Evolutionary conservation across 306 rosid genomes (phyloP), one percentile per base, ranked within the genome.

Genomic region (Bauhinia variegata): DNA sequence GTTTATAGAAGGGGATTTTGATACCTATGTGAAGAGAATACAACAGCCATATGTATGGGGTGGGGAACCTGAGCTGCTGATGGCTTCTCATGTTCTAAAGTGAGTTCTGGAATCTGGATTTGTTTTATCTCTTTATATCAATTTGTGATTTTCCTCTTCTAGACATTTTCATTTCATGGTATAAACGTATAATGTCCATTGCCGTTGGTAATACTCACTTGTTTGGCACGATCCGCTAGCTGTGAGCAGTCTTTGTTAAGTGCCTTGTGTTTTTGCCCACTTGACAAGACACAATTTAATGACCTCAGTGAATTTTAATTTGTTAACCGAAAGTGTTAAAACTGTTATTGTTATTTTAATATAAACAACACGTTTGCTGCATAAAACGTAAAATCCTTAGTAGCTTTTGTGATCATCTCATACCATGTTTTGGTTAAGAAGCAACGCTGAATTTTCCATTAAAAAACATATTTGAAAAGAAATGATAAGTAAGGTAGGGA

Each of bases 21-120:
- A 92, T 73, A 68, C 87, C 0, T 92, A 92, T 74, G 89, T 92
- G 54, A 66, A 80, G 66, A 79, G 86, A 58, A 82, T 92, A 78
- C 88, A 83, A 59, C 84, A 79, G 38, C 89, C 96, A 56, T 88
- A 63, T 49, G 93, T 78, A 0, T 89, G 98, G 98, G 98, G 98
- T 36, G 98, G 98, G 18, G 98, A 92, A 68, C 98, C 96, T 30
- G 98, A 92, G 74, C 56, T 92, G 68, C 65, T 89, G 58, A 92
- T 92, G 96, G 98, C 98, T 74, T 89, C 96, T 63, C 96, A 92
- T 78, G 93, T 92, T 75, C 50, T 89, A 63, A 83, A 81, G 98
- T 92, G 67, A 89, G 91, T 84, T 75, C 41, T 42, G 12, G 41
- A 52, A 23, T 23, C 28, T 23, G 28, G 28, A 23, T 23, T 23